These are phyloP conservation scores for Curvularia lunata DNA, from an alignment of 2,329 filamentous ascomycete genomes.

Conservation along the genomic window DNA sequence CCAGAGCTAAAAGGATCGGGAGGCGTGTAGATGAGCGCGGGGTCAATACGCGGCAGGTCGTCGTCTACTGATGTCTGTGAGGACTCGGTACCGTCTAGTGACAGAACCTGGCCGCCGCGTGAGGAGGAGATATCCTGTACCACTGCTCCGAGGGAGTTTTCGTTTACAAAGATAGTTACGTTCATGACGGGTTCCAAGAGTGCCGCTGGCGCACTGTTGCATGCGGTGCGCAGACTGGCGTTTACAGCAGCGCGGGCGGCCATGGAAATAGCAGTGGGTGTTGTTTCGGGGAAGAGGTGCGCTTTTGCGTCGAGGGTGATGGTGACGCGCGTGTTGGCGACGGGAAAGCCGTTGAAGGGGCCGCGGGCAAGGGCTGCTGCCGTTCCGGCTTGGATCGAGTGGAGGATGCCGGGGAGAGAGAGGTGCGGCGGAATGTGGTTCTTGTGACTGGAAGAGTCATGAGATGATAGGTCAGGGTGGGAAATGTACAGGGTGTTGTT, in stretches of 20 bases:
- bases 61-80: conserved; percentile 14
- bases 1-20: conserved; percentile 75
- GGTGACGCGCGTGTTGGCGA: conserved; percentile 76
- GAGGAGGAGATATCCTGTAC: conserved; percentile 80
- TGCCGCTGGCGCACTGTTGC: conserved; percentile 61
- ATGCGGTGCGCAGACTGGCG: conserved; percentile 69
- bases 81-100: conserved; percentile 59
- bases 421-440: conserved; percentile 63
- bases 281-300: conserved; percentile 72
- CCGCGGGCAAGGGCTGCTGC: conserved; percentile 84
- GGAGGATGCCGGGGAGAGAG: conserved; percentile 56
- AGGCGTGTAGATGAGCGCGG: conserved; percentile 80
- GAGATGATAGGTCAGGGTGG: conserved; percentile 58
- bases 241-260: conserved; percentile 69
- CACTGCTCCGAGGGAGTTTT: conserved; percentile 78
- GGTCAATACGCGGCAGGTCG: conserved; percentile 64
- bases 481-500: conserved; percentile 72
- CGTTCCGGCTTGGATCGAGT: conserved; percentile 75
- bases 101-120: conserved; percentile 75
- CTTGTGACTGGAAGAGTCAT: conserved; percentile 40
- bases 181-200: conserved; percentile 95
- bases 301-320: conserved; percentile 70
- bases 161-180: conserved; percentile 83
- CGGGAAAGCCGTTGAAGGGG: conserved; percentile 77
- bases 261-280: conserved; percentile 70